phyloP scores from a whole-genome alignment of 106 monocot genomes.

The Apostasia ramifera region DNA sequence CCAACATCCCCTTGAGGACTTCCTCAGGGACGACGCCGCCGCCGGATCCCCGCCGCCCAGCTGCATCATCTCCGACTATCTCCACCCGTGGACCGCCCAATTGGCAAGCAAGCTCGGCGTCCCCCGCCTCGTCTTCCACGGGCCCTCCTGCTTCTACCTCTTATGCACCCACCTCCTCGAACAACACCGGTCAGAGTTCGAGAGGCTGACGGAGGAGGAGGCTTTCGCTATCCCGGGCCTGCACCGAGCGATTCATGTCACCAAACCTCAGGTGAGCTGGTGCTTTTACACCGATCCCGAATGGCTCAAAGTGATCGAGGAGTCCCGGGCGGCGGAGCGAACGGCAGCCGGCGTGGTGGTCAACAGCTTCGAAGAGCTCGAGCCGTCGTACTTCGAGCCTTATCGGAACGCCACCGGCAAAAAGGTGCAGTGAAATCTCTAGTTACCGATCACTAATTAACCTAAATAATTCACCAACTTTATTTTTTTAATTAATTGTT shows the following conservation, averaged over 20 bases:
- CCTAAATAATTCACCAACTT: too few species aligned
- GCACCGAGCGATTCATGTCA: slow-evolving; percentile 9
- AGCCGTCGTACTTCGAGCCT: slow-evolving; percentile 16
- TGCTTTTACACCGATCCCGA: neutral
- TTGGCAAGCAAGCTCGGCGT: slow-evolving; percentile 12
- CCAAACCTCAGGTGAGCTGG: slow-evolving; percentile 6
- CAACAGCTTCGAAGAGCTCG: slow-evolving; percentile 46
- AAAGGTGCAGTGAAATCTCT: neutral
- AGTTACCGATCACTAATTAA: too few species aligned
- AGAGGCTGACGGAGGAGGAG: neutral
- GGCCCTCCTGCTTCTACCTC: slow-evolving; percentile 21
- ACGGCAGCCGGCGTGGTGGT: slow-evolving; percentile 22
- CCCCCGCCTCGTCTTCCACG: slow-evolving; percentile 28
- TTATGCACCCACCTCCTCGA: neutral
- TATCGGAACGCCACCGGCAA: slow-evolving; percentile 7
- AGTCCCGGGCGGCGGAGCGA: neutral
- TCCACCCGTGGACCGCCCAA: slow-evolving; percentile 24
- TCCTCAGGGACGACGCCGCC: neutral
- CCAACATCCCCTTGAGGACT: slow-evolving; percentile 1
- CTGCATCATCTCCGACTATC: slow-evolving; percentile 27
- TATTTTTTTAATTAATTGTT: too few species aligned
- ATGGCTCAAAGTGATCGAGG: neutral
- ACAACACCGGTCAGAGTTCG: neutral
- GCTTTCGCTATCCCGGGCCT: slow-evolving; percentile 23
- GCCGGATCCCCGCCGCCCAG: slow-evolving; percentile 9